Evolutionary conservation across 2,329 filamentous ascomycete species (phyloP).

Genomic region (Helotiales sp.): DNA sequence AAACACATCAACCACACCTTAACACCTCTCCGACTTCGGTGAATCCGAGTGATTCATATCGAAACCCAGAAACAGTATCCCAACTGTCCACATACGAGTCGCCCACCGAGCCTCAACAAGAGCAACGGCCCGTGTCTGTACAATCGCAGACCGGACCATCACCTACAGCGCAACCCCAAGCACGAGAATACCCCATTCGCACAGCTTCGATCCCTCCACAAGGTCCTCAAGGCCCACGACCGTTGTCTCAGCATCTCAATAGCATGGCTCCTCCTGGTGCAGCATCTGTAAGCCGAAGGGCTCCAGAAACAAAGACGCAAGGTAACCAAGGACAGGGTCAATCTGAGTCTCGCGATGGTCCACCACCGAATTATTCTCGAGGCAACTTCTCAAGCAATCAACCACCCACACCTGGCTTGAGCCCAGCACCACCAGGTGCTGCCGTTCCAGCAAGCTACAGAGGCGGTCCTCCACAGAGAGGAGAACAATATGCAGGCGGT

Average conservation of each 20-base stretch:
- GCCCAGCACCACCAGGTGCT: constrained; percentile 21
- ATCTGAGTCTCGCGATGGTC: constrained; percentile 29
- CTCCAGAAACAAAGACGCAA: constrained; percentile 31
- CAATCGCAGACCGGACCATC: constrained; percentile 32
- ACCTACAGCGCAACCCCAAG: constrained; percentile 20
- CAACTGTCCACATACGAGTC: constrained; percentile 62
- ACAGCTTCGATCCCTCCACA: constrained; percentile 29
- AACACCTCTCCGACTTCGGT: constrained; percentile 35
- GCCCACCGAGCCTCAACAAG: constrained; percentile 39
- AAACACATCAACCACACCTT: constrained; percentile 30
- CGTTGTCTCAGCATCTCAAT: constrained; percentile 26
- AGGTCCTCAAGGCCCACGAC: constrained; percentile 24
- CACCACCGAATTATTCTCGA: constrained; percentile 31
- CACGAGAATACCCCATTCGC: constrained; percentile 29
- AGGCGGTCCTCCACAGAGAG: constrained; percentile 35
- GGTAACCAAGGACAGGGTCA: constrained; percentile 25
- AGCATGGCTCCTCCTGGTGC: constrained; percentile 30
- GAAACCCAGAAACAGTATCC: constrained; percentile 60
- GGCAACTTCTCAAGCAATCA: constrained; percentile 25
- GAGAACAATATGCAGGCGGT: constrained; percentile 30
- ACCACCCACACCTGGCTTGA: constrained; percentile 28
- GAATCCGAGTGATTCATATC: constrained; percentile 36
- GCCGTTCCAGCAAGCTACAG: constrained; percentile 32
- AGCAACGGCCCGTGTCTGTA: constrained; percentile 31
- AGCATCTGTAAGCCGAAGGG: constrained; percentile 28